Conservation (phyloP, 2,329 filamentous ascomycete species). For the Beauveria rudraprayagi region DNA sequence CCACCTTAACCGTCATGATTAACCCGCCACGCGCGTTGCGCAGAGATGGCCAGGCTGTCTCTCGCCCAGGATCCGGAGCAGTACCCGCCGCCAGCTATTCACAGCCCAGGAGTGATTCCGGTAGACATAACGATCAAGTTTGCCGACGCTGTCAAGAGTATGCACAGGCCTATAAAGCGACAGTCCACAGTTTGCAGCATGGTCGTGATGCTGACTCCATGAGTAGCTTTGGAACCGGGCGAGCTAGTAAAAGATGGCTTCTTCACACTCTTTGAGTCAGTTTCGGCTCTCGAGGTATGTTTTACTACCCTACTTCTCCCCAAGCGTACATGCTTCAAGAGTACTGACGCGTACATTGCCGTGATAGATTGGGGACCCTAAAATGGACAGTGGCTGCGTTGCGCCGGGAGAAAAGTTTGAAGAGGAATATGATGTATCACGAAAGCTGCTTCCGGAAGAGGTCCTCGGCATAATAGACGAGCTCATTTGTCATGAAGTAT, state of each 20-base stretch:
- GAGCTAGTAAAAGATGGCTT: conserved; percentile 88
- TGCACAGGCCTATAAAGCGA: conserved; percentile 15
- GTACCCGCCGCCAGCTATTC: conserved; percentile 32
- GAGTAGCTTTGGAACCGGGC: conserved; percentile 63
- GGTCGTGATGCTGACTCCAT: conserved; percentile 18
- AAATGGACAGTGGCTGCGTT: conserved; percentile 94
- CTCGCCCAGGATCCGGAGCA: conserved; percentile 27
- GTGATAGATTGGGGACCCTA: conserved; percentile 88
- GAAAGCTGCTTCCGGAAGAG: conserved; percentile 63
- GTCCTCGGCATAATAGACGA: conserved; percentile 92
- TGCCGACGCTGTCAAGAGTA: conserved; percentile 43
- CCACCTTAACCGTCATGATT: not conserved
- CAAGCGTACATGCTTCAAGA: not conserved
- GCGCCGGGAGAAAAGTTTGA: conserved; percentile 73
- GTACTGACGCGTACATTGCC: not conserved
- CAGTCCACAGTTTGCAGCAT: conserved; percentile 4
- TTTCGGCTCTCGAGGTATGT: conserved; percentile 69
- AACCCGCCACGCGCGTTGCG: not conserved
- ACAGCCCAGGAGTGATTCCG: conserved; percentile 43
- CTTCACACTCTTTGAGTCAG: conserved; percentile 91
- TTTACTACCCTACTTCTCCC: not conserved
- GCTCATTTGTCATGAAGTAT: conserved; percentile 77
- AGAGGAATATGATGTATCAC: conserved; percentile 68
- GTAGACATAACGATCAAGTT: conserved; percentile 54
- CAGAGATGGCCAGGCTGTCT: conserved; percentile 35